Conservation (phyloP, 305 asterid genomes). For the Salvia sclarea region DNA sequence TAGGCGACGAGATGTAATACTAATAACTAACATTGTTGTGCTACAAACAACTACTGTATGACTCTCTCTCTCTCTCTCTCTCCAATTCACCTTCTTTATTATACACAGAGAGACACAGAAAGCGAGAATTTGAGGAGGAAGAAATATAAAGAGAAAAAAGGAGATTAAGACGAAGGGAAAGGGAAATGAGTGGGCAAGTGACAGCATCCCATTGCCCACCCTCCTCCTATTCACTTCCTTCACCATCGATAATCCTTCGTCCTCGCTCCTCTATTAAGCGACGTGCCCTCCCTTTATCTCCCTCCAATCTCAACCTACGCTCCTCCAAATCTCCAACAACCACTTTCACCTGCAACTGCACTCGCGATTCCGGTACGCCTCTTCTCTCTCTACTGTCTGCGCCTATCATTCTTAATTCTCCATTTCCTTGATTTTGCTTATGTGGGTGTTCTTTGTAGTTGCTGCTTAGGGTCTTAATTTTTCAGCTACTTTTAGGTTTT, state of each 20-base stretch:
- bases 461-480: background rate
- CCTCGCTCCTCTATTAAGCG: slow-evolving; percentile 29
- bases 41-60: too few relatives aligned
- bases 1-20: too few relatives aligned
- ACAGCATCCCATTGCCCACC: slow-evolving; percentile 28
- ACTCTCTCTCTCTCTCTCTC: too few relatives aligned
- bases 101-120: background rate
- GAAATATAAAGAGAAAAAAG: background rate
- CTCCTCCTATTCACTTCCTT: slow-evolving; percentile 2
- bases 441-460: background rate
- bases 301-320: slow-evolving; percentile 31
- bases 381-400: background rate
- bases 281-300: slow-evolving; percentile 24
- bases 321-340: slow-evolving; percentile 29
- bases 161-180: background rate
- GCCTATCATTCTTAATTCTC: background rate
- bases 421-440: background rate
- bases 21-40: too few relatives aligned
- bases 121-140: background rate
- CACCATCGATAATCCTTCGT: slow-evolving; percentile 18
- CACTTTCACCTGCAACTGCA: slow-evolving; percentile 38
- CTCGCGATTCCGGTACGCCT: slow-evolving; percentile 40
- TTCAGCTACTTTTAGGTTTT: slow-evolving; percentile 1
- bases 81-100: background rate
- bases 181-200: slow-evolving; percentile 38